Percentiles rank a stretch among this genome's conserved stretches.
Evolutionary conservation across 139 green algal species (phyloP).

Genomic region (Chlamydomonas schloesseri): DNA sequence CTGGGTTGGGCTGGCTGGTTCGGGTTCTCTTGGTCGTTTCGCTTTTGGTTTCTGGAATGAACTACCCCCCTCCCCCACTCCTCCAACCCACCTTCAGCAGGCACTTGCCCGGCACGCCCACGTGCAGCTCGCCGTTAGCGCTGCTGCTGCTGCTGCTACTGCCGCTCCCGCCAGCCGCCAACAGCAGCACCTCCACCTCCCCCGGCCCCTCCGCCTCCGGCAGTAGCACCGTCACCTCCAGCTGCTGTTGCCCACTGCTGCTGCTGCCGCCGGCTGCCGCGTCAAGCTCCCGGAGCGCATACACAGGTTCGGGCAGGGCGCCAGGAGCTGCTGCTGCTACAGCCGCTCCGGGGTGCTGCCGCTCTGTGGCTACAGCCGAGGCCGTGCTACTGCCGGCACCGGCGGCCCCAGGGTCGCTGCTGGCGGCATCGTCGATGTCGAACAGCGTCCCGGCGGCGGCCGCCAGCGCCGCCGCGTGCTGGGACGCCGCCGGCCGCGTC

Average conservation of each 20-base stretch:
- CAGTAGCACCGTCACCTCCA: constrained; percentile 28
- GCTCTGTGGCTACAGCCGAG: not conserved
- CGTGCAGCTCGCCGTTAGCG: not conserved
- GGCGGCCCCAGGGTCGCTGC: not conserved
- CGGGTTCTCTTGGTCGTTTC: no score
- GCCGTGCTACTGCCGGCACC: not conserved
- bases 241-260: not conserved
- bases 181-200: constrained; percentile 36
- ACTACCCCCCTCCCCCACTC: not conserved
- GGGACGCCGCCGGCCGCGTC: not conserved
- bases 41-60: not conserved
- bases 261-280: not conserved
- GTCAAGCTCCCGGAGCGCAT: not conserved
- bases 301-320: not conserved
- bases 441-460: not conserved
- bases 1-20: no score
- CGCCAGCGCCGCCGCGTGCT: not conserved
- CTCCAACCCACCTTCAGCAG: not conserved
- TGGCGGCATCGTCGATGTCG: constrained; percentile 21
- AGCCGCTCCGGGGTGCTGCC: not conserved
- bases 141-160: no score
- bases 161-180: not conserved
- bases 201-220: not conserved
- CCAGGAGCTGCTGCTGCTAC: not conserved
- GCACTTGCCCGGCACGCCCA: constrained; percentile 21